Evolutionary conservation across 192 early-diverging fungal species (phyloP).

Genomic region (Geranomyces variabilis): DNA sequence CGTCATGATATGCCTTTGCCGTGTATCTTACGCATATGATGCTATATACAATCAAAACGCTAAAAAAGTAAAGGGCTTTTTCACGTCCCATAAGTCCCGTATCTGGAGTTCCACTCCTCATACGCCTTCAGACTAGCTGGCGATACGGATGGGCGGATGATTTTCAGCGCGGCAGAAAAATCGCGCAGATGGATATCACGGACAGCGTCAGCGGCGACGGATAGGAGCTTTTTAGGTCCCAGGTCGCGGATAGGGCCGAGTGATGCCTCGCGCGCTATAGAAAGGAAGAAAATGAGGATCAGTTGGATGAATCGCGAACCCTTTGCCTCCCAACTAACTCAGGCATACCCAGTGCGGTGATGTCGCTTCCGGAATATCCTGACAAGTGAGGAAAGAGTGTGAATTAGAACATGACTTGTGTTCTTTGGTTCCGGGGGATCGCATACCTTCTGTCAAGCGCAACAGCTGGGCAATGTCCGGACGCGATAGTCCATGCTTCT

Average conservation of each 20-base stretch:
- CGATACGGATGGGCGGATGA: conserved; percentile 52
- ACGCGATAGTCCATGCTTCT: conserved; percentile 38
- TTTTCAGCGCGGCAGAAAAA: conserved; percentile 41
- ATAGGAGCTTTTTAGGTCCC: conserved; percentile 42
- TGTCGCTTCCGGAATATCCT: conserved; percentile 59
- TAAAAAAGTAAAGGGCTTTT: too few species aligned
- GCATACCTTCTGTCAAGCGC: conserved; percentile 39
- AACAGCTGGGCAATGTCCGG: conserved; percentile 41
- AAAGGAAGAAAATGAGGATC: neutral
- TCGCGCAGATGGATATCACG: conserved; percentile 46
- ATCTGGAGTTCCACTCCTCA: conserved; percentile 51
- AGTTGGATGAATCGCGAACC: conserved; percentile 3
- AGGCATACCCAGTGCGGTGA: conserved; percentile 49
- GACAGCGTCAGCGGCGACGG: conserved; percentile 40
- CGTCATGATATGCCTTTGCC: too few species aligned
- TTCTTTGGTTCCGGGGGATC: neutral
- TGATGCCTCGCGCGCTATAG: conserved; percentile 56
- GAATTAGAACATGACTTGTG: neutral
- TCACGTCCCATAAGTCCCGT: conserved; percentile 41
- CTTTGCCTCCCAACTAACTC: too few species aligned
- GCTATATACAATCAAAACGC: too few species aligned
- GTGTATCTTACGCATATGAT: too few species aligned
- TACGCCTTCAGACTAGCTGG: conserved; percentile 34
- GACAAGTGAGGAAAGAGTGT: conserved; percentile 2
- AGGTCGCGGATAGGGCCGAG: conserved; percentile 55